Percentiles rank a stretch among this genome's conserved stretches.
These are phyloP conservation scores for Pistacia atlantica DNA, from an alignment of 345 rosid species.

Conservation along the genomic window DNA sequence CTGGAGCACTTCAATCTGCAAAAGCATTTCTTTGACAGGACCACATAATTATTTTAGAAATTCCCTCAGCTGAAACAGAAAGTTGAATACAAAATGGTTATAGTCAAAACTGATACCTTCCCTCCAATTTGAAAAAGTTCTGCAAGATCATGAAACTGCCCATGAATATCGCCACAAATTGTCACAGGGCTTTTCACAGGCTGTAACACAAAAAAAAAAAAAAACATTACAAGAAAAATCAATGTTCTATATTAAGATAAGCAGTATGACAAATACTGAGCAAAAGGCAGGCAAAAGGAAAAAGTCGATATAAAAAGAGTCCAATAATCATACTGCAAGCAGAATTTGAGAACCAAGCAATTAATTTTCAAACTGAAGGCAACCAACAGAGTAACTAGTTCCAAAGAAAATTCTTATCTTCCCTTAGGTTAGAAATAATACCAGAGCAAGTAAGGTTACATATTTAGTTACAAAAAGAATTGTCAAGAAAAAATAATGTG, in stretches of 20 bases:
- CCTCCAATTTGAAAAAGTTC: constrained; percentile 99
- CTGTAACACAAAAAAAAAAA: constrained; percentile 38
- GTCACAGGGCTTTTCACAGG: constrained; percentile 99
- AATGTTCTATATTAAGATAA: constrained; percentile 17
- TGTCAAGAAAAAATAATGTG: background rate
- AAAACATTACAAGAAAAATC: constrained; percentile 3
- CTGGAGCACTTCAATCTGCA: constrained; percentile 27
- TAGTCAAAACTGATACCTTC: constrained; percentile 56
- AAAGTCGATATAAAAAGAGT: background rate
- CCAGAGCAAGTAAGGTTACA: constrained; percentile 5
- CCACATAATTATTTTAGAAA: constrained; percentile 26
- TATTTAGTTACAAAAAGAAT: background rate
- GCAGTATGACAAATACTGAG: background rate
- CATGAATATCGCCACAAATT: constrained; percentile 98
- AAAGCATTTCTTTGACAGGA: constrained; percentile 30
- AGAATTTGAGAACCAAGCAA: constrained; percentile 11
- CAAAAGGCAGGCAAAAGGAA: background rate
- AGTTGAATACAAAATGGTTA: constrained; percentile 23
- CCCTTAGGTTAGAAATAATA: constrained; percentile 1
- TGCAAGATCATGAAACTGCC: constrained; percentile 99
- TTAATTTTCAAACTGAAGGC: background rate
- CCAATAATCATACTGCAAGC: constrained; percentile 1
- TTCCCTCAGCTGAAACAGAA: constrained; percentile 30
- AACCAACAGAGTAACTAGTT: constrained; percentile 7
- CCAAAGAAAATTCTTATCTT: background rate